Conservation (phyloP, 192 early-diverging fungal genomes). For the Umbelopsis isabellina region DNA sequence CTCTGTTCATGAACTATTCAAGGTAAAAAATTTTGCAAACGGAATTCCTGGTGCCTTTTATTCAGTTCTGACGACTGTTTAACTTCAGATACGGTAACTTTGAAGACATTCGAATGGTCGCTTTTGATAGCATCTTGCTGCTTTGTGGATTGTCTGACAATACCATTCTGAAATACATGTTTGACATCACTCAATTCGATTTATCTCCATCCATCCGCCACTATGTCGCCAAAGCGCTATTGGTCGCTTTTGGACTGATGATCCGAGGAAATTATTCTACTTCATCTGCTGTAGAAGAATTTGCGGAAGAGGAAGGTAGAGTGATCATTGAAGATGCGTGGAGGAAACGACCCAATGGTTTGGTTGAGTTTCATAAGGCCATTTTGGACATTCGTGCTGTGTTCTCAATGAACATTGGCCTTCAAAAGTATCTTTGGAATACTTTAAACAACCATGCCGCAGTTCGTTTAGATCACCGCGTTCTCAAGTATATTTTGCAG, state of each 20-base stretch:
- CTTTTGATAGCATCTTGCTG: slow-evolving; percentile 76
- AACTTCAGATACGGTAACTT: slow-evolving; percentile 67
- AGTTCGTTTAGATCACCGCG: slow-evolving; percentile 51
- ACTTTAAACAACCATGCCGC: slow-evolving; percentile 2
- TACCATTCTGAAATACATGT: slow-evolving; percentile 55
- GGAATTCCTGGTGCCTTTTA: background rate
- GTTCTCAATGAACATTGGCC: background rate
- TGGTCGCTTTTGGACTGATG: slow-evolving; percentile 44
- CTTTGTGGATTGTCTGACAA: slow-evolving; percentile 64
- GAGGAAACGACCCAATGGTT: slow-evolving; percentile 27
- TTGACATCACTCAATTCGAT: slow-evolving; percentile 64
- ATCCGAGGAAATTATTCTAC: background rate
- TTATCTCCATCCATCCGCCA: slow-evolving; percentile 64
- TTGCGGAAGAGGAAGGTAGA: slow-evolving; percentile 54
- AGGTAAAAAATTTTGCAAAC: slow-evolving; percentile 31
- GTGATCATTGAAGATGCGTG: slow-evolving; percentile 31
- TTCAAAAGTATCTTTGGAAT: slow-evolving; percentile 6
- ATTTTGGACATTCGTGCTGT: slow-evolving; percentile 6
- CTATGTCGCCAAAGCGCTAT: slow-evolving; percentile 52
- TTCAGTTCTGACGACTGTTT: too few species aligned
- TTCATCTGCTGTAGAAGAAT: slow-evolving; percentile 38
- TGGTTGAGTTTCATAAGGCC: slow-evolving; percentile 17
- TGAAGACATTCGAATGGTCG: slow-evolving; percentile 66
- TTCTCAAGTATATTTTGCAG: slow-evolving; percentile 58
- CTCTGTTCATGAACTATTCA: slow-evolving; percentile 73